Base-by-base conservation (phyloP, 495 filamentous ascomycete genomes). In the Aspergillus bertholletiae region DNA sequence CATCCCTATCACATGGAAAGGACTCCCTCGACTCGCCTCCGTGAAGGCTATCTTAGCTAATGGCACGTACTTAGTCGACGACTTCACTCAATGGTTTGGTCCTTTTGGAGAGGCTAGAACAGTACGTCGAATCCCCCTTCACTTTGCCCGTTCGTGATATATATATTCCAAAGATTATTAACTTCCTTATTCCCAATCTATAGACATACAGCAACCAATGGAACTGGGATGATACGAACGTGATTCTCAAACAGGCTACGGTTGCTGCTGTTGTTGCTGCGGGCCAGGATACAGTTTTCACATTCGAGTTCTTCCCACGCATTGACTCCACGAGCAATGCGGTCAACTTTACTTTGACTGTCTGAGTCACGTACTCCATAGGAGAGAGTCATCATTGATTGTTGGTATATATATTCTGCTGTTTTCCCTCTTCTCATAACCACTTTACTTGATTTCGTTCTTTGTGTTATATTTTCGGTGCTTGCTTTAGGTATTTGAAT, bases 41-140 rank as follows among this genome's bases (percentile, higher is more conserved):
- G 74, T 84, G 0, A 80, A 82, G 64, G 80, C 80, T n/a, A 28
- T 78, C 3, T 71, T 67, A n/a, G 60, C 55, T 3, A 77, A 78
- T 54, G 78, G 79, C 1, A 66, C 57, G 18, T 79, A 74, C 52
- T 58, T 86, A 27, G 70, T 80, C 15, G 84, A 86, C 59, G 71
- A 75, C 28, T 87, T 80, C 80, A 86, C 82, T 0, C 55, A 72
- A 52, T 85, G 68, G 15, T 62, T 84, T 8, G 80, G 81, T 1
- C 71, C 75, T 17, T 61, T 87, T 20, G 82, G 86, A 52, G 66
- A 79, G 55, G 80, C 70, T 46, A 71, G 67, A 63, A 61, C 68
- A 45, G 74, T 67, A 69, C n/a, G n/a, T n/a, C n/a, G n/a, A 68
- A 15, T 37, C 34, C 34, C 24, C 11, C 17, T 28, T 26, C 5